Percentiles rank a stretch among this genome's conserved stretches.
phyloP scores from a whole-genome alignment of 768 basidiomycete species.

The Trametes elegans region DNA sequence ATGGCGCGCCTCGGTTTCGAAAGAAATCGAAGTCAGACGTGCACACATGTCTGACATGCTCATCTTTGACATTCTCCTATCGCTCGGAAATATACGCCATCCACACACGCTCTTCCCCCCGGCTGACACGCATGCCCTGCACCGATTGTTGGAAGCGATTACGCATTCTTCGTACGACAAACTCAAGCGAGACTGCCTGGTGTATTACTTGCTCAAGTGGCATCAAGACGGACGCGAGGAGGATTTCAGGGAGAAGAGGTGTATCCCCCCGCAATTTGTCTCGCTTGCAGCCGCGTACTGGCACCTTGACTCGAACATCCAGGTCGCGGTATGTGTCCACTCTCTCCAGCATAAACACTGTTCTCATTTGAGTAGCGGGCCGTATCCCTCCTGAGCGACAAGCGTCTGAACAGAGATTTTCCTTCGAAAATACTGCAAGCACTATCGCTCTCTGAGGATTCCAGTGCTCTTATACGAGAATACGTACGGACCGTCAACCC shows the following conservation, averaged over 20 bases:
- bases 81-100: conserved; percentile 56
- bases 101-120: conserved; percentile 73
- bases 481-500: conserved; percentile 80
- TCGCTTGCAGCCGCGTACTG: conserved; percentile 83
- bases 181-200: conserved; percentile 76
- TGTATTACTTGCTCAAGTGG: conserved; percentile 83
- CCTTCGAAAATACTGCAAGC: conserved; percentile 76
- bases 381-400: conserved; percentile 69
- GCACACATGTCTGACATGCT: conserved; percentile 59
- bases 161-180: conserved; percentile 61
- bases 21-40: conserved; percentile 63
- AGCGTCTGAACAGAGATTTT: conserved; percentile 72
- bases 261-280: conserved; percentile 75
- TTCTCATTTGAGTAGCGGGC: conserved; percentile 47
- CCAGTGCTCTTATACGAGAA: conserved; percentile 59
- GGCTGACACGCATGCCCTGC: conserved; percentile 48
- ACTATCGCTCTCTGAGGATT: conserved; percentile 45
- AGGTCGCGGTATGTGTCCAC: conserved; percentile 55
- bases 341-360: background rate
- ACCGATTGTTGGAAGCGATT: conserved; percentile 59
- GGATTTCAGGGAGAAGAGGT: conserved; percentile 49
- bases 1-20: conserved; percentile 51
- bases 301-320: conserved; percentile 70
- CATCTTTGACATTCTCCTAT: conserved; percentile 72
- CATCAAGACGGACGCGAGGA: conserved; percentile 61